These are phyloP conservation scores for Mucor irregularis DNA, from an alignment of 371 early-diverging fungal species.

Conservation along the genomic window DNA sequence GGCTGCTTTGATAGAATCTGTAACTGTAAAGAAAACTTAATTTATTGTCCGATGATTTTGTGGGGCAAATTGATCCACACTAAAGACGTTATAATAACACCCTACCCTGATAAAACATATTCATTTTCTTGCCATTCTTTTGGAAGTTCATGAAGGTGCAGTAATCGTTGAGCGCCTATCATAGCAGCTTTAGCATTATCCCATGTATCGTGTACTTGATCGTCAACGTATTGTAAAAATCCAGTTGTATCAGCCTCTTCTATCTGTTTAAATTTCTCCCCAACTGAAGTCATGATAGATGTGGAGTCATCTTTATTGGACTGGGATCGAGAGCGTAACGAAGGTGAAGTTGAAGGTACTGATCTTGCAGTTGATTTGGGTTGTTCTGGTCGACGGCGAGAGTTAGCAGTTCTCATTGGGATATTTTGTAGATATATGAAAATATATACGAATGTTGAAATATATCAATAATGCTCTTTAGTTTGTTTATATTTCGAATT, in stretches of 20 bases:
- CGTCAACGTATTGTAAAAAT: slow-evolving; percentile 36
- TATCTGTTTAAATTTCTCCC: slow-evolving; percentile 25
- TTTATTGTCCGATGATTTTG: background rate
- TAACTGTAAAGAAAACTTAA: slow-evolving; percentile 15
- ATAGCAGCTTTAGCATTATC: slow-evolving; percentile 52
- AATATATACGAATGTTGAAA: too few species aligned
- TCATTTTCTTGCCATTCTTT: slow-evolving; percentile 65
- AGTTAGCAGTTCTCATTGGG: too few species aligned
- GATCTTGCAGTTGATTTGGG: too few species aligned
- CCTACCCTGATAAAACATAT: slow-evolving; percentile 54
- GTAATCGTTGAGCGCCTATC: slow-evolving; percentile 55
- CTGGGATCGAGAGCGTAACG: background rate
- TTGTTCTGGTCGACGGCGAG: too few species aligned
- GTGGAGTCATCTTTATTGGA: background rate
- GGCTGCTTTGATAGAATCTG: slow-evolving; percentile 18
- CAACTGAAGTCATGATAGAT: background rate
- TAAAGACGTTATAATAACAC: background rate
- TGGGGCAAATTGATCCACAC: background rate
- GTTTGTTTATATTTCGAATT: too few species aligned
- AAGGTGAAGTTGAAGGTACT: too few species aligned
- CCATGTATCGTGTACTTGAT: slow-evolving; percentile 47
- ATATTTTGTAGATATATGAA: too few species aligned
- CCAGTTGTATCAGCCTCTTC: slow-evolving; percentile 37
- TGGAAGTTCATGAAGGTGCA: slow-evolving; percentile 60
- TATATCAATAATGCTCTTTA: background rate